phyloP scores from a whole-genome alignment of 2,329 filamentous ascomycete genomes.

The Xylariaceae sp. region DNA sequence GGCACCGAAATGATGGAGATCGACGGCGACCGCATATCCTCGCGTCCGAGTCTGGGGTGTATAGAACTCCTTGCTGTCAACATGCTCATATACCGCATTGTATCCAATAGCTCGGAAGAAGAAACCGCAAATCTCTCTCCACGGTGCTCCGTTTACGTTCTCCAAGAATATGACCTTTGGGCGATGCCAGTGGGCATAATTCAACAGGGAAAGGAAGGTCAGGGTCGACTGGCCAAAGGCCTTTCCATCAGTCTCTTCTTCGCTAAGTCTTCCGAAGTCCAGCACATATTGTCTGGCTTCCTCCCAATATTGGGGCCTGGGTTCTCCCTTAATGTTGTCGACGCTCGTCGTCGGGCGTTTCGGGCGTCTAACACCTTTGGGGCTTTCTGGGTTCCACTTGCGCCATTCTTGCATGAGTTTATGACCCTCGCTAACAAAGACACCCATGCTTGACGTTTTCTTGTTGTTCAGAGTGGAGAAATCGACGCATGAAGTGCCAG shows the following conservation, averaged over 20 bases:
- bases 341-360: background rate
- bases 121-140: conserved; percentile 44
- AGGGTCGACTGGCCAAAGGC: conserved; percentile 61
- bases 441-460: conserved; percentile 37
- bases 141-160: conserved; percentile 63
- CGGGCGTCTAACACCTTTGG: background rate
- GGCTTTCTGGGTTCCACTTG: background rate
- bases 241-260: conserved; percentile 49
- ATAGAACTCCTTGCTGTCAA: conserved; percentile 70
- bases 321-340: background rate
- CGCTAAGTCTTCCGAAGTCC: conserved; percentile 29
- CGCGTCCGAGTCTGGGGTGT: conserved; percentile 66
- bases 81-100: conserved; percentile 39
- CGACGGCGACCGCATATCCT: conserved; percentile 57
- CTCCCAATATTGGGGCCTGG: background rate
- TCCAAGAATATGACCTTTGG: conserved; percentile 68
- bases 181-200: conserved; percentile 50
- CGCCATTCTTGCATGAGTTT: conserved; percentile 41
- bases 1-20: conserved; percentile 32
- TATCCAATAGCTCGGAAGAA: conserved; percentile 52
- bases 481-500: conserved; percentile 73
- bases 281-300: background rate
- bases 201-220: conserved; percentile 60
- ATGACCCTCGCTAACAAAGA: conserved; percentile 21
- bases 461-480: conserved; percentile 60